These are phyloP conservation scores for Phaffomyces opuntiae DNA, from an alignment of 805 yeast species.

Conservation along the genomic window DNA sequence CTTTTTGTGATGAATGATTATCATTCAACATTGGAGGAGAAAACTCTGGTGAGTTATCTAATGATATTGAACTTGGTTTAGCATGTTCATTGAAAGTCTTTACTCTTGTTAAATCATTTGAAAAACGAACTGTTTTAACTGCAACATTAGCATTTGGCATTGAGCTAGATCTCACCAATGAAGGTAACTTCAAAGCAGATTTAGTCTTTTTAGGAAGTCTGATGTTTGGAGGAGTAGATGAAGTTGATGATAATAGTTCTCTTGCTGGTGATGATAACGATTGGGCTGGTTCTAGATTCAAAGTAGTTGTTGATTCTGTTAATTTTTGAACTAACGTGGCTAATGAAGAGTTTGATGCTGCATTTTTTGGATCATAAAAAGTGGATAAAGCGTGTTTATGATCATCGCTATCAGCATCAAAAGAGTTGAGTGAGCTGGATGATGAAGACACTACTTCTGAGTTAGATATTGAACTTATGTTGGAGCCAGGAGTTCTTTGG, in stretches of 20 bases:
- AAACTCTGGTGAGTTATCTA: conserved; percentile 41
- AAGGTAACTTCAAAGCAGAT: conserved; percentile 41
- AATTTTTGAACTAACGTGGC: conserved; percentile 20
- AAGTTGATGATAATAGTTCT: neutral
- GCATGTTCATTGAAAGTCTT: conserved; percentile 57
- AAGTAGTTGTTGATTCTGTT: conserved; percentile 19
- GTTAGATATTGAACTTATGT: neutral
- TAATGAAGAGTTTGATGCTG: conserved; percentile 17
- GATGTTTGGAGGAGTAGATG: neutral
- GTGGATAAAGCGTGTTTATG: conserved; percentile 9
- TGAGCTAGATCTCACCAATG: conserved; percentile 33
- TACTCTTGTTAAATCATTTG: conserved; percentile 50
- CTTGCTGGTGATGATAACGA: too few species aligned
- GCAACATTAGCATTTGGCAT: conserved; percentile 34
- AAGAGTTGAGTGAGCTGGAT: conserved; percentile 17
- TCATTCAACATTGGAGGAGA: conserved; percentile 13
- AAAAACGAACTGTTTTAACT: conserved; percentile 56
- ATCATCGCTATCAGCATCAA: conserved; percentile 16
- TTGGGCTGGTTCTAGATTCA: conserved; percentile 7
- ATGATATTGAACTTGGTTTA: conserved; percentile 58
- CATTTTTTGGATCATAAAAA: conserved; percentile 4
- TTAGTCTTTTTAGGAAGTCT: conserved; percentile 21
- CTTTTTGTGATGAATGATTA: conserved; percentile 10
- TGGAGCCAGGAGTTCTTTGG: neutral
- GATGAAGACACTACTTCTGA: conserved; percentile 7